phyloP scores from a whole-genome alignment of 306 rosid genomes.

The Rosa multiflora region DNA sequence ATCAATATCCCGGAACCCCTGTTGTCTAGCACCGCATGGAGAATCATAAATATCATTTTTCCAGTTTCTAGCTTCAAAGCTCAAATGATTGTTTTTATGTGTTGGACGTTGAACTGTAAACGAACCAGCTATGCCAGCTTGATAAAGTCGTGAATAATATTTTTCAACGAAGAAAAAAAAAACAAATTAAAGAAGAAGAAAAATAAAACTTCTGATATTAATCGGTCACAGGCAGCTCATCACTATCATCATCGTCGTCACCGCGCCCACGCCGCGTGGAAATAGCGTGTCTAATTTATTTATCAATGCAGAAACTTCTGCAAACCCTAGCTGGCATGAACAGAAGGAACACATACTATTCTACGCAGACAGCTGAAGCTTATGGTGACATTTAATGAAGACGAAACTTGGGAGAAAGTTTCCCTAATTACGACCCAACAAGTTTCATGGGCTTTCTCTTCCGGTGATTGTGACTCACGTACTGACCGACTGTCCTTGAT shows the following conservation, averaged over 20 bases:
- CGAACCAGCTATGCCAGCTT: conserved; percentile 5
- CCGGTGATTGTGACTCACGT: not conserved
- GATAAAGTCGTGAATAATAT: not conserved
- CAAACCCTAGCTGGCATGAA: conserved; percentile 9
- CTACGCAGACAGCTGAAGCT: not conserved
- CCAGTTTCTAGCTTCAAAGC: not conserved
- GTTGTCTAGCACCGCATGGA: conserved; percentile 6
- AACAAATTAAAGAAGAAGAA: not conserved
- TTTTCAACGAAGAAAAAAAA: not conserved
- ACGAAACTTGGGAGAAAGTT: not conserved
- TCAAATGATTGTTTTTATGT: not conserved
- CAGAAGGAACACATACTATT: not conserved
- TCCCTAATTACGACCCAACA: not conserved
- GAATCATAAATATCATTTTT: not conserved
- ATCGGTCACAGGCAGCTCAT: not conserved
- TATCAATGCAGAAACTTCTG: conserved; percentile 3
- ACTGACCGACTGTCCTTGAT: not conserved
- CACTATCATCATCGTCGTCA: not conserved
- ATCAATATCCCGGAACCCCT: not conserved
- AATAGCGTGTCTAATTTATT: not conserved
- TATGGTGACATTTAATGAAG: not conserved
- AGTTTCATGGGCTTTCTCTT: not conserved
- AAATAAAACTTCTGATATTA: not conserved
- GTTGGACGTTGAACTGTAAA: conserved; percentile 1
- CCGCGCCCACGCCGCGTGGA: conserved; percentile 8